phyloP scores from a whole-genome alignment of 2,329 filamentous ascomycete genomes.

The Penicillium sp. region DNA sequence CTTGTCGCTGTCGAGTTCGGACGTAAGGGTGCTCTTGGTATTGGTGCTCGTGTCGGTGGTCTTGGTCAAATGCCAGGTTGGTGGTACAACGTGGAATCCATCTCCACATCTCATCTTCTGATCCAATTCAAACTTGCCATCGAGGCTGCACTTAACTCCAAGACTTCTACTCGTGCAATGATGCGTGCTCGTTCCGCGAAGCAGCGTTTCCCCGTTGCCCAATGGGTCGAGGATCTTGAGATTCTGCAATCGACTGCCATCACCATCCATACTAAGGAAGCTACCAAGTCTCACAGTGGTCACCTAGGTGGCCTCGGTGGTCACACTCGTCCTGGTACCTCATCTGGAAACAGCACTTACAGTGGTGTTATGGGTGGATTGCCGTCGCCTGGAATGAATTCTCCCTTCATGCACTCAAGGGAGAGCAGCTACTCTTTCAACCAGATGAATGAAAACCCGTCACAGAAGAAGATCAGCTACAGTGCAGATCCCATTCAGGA shows the following conservation, averaged over 20 bases:
- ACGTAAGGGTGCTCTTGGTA: conserved; percentile 67
- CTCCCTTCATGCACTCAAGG: conserved; percentile 23
- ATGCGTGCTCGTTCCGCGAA: conserved; percentile 68
- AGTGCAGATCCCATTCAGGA: conserved; percentile 37
- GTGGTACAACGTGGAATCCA: conserved; percentile 71
- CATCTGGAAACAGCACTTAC: conserved; percentile 46
- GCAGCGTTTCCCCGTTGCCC: conserved; percentile 67
- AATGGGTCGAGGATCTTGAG: conserved; percentile 67
- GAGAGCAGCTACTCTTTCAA: conserved; percentile 30
- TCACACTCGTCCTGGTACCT: conserved; percentile 39
- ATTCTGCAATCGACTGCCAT: conserved; percentile 63
- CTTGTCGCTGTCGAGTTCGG: conserved; percentile 70
- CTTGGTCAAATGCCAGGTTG: conserved; percentile 70
- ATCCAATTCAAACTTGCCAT: conserved; percentile 68
- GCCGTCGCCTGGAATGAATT: conserved; percentile 32
- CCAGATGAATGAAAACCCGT: conserved; percentile 35
- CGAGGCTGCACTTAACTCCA: conserved; percentile 60
- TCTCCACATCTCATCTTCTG: conserved; percentile 63
- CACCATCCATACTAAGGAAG: conserved; percentile 54
- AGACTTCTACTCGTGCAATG: conserved; percentile 56
- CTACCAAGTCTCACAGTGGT: conserved; percentile 32
- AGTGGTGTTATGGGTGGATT: conserved; percentile 28
- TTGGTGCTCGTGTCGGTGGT: conserved; percentile 67
- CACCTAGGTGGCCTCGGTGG: not conserved
- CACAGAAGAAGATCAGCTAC: conserved; percentile 41